Base-by-base conservation (phyloP, 2,329 filamentous ascomycete species). In the Xylariaceae sp. region DNA sequence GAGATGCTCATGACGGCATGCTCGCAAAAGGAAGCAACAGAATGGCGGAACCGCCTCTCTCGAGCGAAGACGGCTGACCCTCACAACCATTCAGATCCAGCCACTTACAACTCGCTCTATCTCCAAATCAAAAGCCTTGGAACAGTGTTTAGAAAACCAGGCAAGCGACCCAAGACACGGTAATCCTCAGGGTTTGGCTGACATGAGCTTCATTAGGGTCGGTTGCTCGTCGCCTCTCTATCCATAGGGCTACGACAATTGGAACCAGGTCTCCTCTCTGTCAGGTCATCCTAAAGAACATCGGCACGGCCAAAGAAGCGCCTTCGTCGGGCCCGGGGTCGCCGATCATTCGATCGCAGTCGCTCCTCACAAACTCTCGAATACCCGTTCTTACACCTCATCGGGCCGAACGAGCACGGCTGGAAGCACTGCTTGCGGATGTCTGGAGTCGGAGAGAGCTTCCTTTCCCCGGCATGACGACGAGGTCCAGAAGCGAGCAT, bases 1-100 rank as follows among this genome's bases (percentile, higher is more conserved):
- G 90, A 97, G 61, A 64, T 95, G 12, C 79, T 96, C 28, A 72
- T 95, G 65, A 94, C 85, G 49, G 90, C 88, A 24, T 95, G 88
- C 53, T 90, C 84, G 1, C 70, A 78, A 1, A 78, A 74, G 28
- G 90, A 98, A 59, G 87, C 92, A 53, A 67, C 75, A 31, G 78
- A 83, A 52, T 98, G 92, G 90, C 81, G 82, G 46, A 70, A 67
- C 12, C 75, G 81, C n/a, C 67, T 95, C 15, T 62, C 69, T 19
- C 68, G 70, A 24, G 62, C 69, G 7, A 65, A 76, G 50, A 65
- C 63, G 14, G 69, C 68, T 46, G 70, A 76, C 35, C 65, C 70
- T 12, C 64, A 69, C 14, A 71, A 66, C 17, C 55, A 66, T 51
- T 54, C 63, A 54, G 61, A 73, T 54, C 51, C 69, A 53, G 54